Conservation (phyloP, 208 protist species). For the Wallacemonas rigidus region DNA sequence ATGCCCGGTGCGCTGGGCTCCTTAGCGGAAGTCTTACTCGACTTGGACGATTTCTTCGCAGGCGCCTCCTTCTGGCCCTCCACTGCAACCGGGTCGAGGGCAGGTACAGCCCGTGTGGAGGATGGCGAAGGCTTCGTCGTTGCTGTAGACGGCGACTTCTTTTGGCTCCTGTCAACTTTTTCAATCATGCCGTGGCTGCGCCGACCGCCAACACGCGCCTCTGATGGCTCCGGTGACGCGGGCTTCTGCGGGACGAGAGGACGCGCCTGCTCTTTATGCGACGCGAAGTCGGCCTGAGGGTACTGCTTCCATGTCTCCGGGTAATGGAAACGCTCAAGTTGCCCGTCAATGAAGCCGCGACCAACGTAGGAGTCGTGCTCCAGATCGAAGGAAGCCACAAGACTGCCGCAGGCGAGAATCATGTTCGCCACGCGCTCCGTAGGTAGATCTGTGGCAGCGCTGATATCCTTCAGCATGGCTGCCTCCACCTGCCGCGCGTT, state of each 20-base stretch:
- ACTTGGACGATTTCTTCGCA: conserved; percentile 1
- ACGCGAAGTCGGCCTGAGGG: not conserved
- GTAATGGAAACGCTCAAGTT: conserved; percentile 11
- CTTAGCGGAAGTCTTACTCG: conserved; percentile 8
- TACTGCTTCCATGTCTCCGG: conserved; percentile 24
- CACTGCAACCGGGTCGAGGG: not conserved
- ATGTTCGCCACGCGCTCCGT: conserved; percentile 9
- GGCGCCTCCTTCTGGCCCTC: not conserved
- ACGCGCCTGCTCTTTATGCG: not conserved
- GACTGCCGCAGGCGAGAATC: conserved; percentile 25
- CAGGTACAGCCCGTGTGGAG: not conserved
- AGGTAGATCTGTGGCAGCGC: conserved; percentile 3
- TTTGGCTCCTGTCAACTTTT: not conserved
- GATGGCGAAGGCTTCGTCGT: not conserved
- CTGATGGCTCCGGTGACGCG: not conserved
- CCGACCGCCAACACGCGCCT: conserved; percentile 8
- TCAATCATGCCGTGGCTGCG: conserved; percentile 11
- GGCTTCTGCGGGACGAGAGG: conserved; percentile 10
- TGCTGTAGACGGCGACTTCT: not conserved
- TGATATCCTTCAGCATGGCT: conserved; percentile 18
- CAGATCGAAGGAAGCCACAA: conserved; percentile 30
- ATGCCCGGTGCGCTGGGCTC: not conserved
- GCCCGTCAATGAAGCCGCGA: conserved; percentile 6
- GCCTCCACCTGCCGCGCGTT: not conserved
- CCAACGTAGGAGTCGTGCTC: conserved; percentile 13